phyloP scores from a whole-genome alignment of 108 stramenopile species.

The Cylindrotheca fusiformis region DNA sequence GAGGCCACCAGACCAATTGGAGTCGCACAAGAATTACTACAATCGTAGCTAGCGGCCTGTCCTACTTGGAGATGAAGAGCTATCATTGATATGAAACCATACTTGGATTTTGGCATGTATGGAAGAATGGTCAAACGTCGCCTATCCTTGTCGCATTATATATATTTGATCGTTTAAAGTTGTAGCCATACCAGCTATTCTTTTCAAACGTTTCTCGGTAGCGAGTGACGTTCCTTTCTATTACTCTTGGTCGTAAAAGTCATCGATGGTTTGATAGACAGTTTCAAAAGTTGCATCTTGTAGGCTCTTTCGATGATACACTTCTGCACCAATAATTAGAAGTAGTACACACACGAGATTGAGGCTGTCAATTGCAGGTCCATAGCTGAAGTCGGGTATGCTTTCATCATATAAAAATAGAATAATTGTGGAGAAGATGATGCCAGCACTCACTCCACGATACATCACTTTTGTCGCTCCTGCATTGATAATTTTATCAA shows the following conservation, averaged over 20 bases:
- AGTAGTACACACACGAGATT: conserved; percentile 64
- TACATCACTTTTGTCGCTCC: conserved; percentile 78
- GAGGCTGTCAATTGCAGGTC: conserved; percentile 56
- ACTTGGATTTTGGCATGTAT: no score
- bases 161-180: no score
- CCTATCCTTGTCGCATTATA: no score
- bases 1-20: no score
- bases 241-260: conserved; percentile 56
- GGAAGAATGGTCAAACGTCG: no score
- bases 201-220: no score
- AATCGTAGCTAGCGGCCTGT: no score
- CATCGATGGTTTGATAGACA: conserved; percentile 63
- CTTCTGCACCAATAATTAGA: conserved; percentile 74
- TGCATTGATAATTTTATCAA: conserved; percentile 71
- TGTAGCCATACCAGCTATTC: no score
- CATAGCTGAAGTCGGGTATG: conserved; percentile 70
- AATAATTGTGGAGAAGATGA: conserved; percentile 61
- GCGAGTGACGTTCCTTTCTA: no score
- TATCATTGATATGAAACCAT: no score
- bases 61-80: no score
- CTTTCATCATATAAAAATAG: conserved; percentile 73
- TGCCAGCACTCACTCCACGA: conserved; percentile 78
- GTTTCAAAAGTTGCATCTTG: conserved; percentile 78
- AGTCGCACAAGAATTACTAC: no score
- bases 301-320: conserved; percentile 77